Percentiles rank a stretch among this genome's conserved stretches.
phyloP scores from a whole-genome alignment of 2,329 filamentous ascomycete genomes.

The Huntiella moniliformis region DNA sequence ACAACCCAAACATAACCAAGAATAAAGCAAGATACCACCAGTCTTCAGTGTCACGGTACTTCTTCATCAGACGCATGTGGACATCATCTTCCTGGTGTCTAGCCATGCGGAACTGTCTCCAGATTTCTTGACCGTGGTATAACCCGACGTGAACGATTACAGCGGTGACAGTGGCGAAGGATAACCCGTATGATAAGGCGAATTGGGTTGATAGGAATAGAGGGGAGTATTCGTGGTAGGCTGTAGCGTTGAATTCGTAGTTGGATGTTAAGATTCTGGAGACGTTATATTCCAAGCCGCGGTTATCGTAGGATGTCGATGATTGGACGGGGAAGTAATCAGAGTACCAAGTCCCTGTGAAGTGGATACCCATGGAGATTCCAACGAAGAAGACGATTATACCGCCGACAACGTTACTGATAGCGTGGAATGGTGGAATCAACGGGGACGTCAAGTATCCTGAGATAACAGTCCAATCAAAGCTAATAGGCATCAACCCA shows the following conservation, averaged over 20 bases:
- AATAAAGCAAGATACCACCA: constrained; percentile 40
- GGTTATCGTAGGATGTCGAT: constrained; percentile 38
- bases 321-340: constrained; percentile 37
- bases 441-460: constrained; percentile 38
- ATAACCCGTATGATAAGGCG: constrained; percentile 39
- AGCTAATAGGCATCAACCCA: constrained; percentile 43
- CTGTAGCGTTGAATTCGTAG: constrained; percentile 29
- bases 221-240: constrained; percentile 38
- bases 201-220: constrained; percentile 46
- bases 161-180: constrained; percentile 47
- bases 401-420: constrained; percentile 37
- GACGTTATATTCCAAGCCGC: constrained; percentile 30
- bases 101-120: constrained; percentile 34
- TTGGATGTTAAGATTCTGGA: constrained; percentile 29
- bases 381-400: constrained; percentile 32
- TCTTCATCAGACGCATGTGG: constrained; percentile 43
- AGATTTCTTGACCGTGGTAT: constrained; percentile 37
- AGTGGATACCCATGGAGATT: constrained; percentile 26
- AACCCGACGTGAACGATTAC: constrained; percentile 36
- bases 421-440: constrained; percentile 40
- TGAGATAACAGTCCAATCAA: constrained; percentile 45
- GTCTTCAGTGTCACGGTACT: constrained; percentile 38
- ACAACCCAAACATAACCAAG: constrained; percentile 32
- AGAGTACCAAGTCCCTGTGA: constrained; percentile 26
- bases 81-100: constrained; percentile 38